Percentiles rank a stretch among this genome's conserved stretches.
Evolutionary conservation across 2,329 filamentous ascomycete species (phyloP).

Genomic region (Talaromyces islandicus): DNA sequence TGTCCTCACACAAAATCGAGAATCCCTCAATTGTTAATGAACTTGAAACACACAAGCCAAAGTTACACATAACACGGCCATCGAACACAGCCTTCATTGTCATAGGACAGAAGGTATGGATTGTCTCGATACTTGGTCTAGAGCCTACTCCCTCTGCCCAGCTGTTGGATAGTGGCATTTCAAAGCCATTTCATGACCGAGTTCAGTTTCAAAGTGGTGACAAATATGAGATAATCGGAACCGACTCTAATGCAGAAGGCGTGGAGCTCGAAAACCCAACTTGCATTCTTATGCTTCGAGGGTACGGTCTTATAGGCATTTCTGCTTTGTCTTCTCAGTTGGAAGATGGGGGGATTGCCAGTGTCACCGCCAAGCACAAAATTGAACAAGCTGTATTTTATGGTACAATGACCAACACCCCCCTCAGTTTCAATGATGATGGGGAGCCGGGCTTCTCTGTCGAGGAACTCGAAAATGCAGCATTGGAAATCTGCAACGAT

Average conservation of each 20-base stretch:
- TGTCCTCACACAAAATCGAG: conserved; percentile 62
- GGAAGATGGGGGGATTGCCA: conserved; percentile 45
- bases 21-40: conserved; percentile 54
- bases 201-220: conserved; percentile 64
- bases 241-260: conserved; percentile 38
- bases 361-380: conserved; percentile 77
- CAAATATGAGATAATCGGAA: conserved; percentile 45
- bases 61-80: conserved; percentile 70
- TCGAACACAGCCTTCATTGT: conserved; percentile 75
- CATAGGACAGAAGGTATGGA: conserved; percentile 69
- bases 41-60: conserved; percentile 46
- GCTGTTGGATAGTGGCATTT: conserved; percentile 59
- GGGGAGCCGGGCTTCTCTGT: conserved; percentile 61
- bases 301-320: conserved; percentile 53
- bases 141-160: conserved; percentile 71
- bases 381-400: conserved; percentile 94
- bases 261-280: conserved; percentile 33
- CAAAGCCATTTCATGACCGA: conserved; percentile 74
- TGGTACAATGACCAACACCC: conserved; percentile 72
- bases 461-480: conserved; percentile 69
- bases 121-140: conserved; percentile 65
- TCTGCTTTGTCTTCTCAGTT: conserved; percentile 32
- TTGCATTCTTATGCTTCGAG: conserved; percentile 51
- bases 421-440: conserved; percentile 74
- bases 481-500: conserved; percentile 70